These are phyloP conservation scores for Vaccinium corymbosum DNA, from an alignment of 148 eudicot species.

Conservation along the genomic window DNA sequence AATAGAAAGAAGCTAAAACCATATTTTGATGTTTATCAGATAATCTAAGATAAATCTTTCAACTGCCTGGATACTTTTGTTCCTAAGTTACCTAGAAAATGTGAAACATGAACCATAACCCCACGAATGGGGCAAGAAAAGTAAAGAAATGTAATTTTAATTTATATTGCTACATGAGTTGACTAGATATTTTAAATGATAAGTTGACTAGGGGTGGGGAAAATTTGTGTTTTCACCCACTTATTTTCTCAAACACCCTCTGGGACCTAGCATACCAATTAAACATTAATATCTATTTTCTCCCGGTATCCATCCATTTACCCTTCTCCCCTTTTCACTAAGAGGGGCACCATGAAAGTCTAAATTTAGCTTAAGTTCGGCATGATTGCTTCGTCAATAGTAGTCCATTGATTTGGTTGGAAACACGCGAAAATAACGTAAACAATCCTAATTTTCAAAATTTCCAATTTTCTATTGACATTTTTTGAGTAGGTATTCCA, in stretches of 20 bases:
- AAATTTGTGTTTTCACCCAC: background rate
- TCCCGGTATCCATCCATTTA: background rate
- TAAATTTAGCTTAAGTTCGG: too few species aligned
- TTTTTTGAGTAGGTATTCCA: too few species aligned
- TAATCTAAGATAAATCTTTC: background rate
- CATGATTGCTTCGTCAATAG: too few species aligned
- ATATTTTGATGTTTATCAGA: background rate
- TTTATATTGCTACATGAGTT: too few species aligned
- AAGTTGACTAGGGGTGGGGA: background rate
- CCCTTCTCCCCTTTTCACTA: too few species aligned
- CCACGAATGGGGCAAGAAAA: background rate
- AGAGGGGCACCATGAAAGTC: too few species aligned
- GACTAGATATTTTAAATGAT: too few species aligned
- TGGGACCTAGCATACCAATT: background rate
- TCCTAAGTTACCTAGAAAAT: background rate
- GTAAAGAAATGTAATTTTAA: background rate
- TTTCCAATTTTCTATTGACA: too few species aligned
- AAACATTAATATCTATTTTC: background rate
- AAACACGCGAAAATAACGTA: too few species aligned
- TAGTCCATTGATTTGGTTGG: too few species aligned
- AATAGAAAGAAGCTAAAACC: background rate
- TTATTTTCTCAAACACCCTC: background rate
- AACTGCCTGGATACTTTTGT: background rate
- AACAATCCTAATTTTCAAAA: too few species aligned
- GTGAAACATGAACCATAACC: background rate